Conservation (phyloP, 2,329 filamentous ascomycete genomes). For the Diaporthe longicolla region DNA sequence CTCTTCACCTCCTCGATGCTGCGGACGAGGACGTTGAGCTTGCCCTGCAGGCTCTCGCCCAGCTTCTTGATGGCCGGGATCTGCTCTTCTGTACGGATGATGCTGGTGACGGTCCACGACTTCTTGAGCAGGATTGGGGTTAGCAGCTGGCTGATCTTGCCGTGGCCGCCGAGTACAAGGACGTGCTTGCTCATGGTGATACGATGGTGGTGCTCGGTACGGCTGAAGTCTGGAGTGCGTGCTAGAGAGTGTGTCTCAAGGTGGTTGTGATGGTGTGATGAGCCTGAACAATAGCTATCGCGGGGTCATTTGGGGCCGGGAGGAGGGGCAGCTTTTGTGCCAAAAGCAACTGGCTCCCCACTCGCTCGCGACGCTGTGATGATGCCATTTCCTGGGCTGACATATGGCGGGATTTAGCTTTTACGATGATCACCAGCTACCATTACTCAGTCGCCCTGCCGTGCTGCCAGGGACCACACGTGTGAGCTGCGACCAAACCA, state of each 20-base stretch:
- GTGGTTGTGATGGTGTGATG: not conserved
- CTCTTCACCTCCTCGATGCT: slow-evolving; percentile 80
- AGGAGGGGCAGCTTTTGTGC: slow-evolving; percentile 31
- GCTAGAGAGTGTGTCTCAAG: not conserved
- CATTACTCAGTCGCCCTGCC: slow-evolving; percentile 31
- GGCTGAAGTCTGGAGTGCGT: not conserved
- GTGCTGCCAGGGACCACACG: not conserved
- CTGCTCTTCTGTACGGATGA: slow-evolving; percentile 82
- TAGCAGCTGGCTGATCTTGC: slow-evolving; percentile 81
- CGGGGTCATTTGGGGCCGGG: not conserved
- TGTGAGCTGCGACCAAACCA: not conserved
- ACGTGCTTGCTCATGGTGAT: slow-evolving; percentile 62
- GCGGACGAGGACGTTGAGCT: slow-evolving; percentile 77
- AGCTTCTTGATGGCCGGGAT: slow-evolving; percentile 73
- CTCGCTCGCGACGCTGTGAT: slow-evolving; percentile 21
- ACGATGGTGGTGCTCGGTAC: not conserved
- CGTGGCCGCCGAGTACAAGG: slow-evolving; percentile 85
- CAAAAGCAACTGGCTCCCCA: slow-evolving; percentile 2
- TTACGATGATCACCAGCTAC: slow-evolving; percentile 17
- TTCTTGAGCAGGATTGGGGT: slow-evolving; percentile 82
- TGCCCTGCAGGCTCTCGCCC: slow-evolving; percentile 67
- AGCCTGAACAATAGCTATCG: slow-evolving; percentile 10
- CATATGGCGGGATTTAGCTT: slow-evolving; percentile 27
- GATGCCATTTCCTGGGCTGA: slow-evolving; percentile 38
- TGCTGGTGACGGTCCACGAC: slow-evolving; percentile 82